Percentiles rank a stretch among this genome's conserved stretches.
These are phyloP conservation scores for Tetrahymena elliotti DNA, from an alignment of 73 alveolate genomes.

Conservation along the genomic window DNA sequence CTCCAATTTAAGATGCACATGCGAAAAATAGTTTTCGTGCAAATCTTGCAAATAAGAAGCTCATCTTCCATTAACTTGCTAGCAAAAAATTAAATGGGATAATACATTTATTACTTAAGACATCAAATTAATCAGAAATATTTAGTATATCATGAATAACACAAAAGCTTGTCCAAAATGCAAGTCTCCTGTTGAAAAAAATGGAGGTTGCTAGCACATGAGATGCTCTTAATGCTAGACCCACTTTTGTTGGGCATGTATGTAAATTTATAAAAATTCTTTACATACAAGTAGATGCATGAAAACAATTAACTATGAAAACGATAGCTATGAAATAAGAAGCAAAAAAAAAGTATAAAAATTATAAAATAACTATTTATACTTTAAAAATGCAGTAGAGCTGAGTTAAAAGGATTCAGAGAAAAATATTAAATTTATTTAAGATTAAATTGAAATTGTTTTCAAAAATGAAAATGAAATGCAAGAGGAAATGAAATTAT, in stretches of 20 bases:
- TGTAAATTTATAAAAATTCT: not conserved
- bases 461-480: not conserved
- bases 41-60: not conserved
- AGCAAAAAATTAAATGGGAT: not conserved
- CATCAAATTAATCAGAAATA: not conserved
- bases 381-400: not conserved
- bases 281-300: not conserved
- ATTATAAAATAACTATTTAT: not conserved
- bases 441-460: not conserved
- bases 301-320: not conserved
- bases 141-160: not conserved
- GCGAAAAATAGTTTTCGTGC: not conserved
- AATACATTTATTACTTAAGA: not conserved
- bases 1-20: not conserved
- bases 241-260: not conserved
- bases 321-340: not conserved
- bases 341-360: not conserved
- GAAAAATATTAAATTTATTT: not conserved
- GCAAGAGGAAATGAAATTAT: not conserved
- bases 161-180: not conserved
- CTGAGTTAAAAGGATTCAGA: not conserved
- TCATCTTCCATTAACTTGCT: not conserved
- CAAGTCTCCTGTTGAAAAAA: not conserved
- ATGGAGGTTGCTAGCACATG: not conserved
- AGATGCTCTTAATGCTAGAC: not conserved